Evolutionary conservation across 176 grass and related monocot species (phyloP), one percentile per base, ranked within the genome.

Genomic region (Pharus latifolius): DNA sequence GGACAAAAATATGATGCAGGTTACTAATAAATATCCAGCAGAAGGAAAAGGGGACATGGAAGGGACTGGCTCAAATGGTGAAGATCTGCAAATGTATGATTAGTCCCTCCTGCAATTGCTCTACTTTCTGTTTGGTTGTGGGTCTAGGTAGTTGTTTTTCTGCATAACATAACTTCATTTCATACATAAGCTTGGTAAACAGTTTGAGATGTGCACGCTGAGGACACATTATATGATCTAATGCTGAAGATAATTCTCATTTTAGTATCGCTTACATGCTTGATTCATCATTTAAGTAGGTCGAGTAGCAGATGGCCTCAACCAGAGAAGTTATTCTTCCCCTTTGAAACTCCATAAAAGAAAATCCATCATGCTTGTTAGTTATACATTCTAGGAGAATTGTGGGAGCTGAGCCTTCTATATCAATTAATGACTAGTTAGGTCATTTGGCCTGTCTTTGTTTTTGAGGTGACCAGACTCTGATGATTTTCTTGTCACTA

Each of bases 51-150:
- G 86, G 22, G 91, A 95, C 66, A 75, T 95, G 9, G 91, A 95
- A 77, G 91, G 91, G 33, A 95, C 91, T 65, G 86, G 91, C 46
- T 95, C 91, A 18, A 89, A 89, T 84, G 91, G 83, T 49, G 91
- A 95, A 84, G 91, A 95, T 74, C 49, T 89, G 17, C 91, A 89
- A 89, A 87, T 95, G 91, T 95, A 89, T 47, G 60, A 6, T 48
- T 26, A 20, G 1, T 16, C 10, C 6, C 14, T 3, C 48, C 58
- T 70, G 31, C 29, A 4, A 22, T 27, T 58, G n/a, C 4, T 25
- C 6, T 53, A 3, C 2, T 15, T 53, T 54, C 17, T 35, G 10
- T 22, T 51, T n/a, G n/a, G 7, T 63, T 72, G 7, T 76, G 25
- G 3, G 33, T 67, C n/a, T 29, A 66, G 27, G 14, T 30, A 44